Evolutionary conservation across 2,329 filamentous ascomycete genomes (phyloP), one percentile per base, ranked within the genome.

Genomic region (Clonostachys chloroleuca): DNA sequence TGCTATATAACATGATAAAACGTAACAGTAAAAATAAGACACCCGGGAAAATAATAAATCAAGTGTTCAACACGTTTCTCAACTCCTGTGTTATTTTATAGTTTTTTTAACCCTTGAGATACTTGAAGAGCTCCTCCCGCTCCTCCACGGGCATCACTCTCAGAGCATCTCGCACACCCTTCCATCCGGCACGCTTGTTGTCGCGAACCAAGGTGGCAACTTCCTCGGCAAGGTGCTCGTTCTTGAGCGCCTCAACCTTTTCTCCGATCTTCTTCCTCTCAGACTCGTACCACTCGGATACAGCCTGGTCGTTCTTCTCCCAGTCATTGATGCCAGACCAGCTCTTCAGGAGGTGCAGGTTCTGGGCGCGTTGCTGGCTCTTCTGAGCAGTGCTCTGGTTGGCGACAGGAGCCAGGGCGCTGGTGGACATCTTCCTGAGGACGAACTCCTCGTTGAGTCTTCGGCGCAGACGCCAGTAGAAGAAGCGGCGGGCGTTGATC

Each of bases 401-500:
- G 34, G 51, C 42, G 42, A 61, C 47, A 39, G 36, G 36, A 37
- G 59, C 56, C 51, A 69, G 56, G 48, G 65, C 60, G 45, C 68
- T 67, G 42, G 72, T 62, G 6, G 74, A 75, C 81, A 99, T 89
- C 71, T 90, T 90, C 74, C 92, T 94, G 67, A 99, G 80, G 59
- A 99, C 90, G 69, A 95, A 89, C 74, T 99, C 94, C 74, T 99
- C 94, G 70, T 95, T 97, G 64, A 99, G 80, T 72, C 94, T 84
- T 65, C 94, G 88, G 69, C 95, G 92, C 52, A 96, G 86, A 70
- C 94, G 92, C 94, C 95, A 99, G 87, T 97, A 99, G 80, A 99
- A 97, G 89, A 94, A 97, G 63, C 92, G 87, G 55, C 94, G 86
- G 10, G 92, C 86, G 59, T 96, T 87, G 65, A 82, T 78, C 94